These are phyloP conservation scores for Kazachstania taianensis DNA, from an alignment of 805 yeast genomes.

Conservation along the genomic window DNA sequence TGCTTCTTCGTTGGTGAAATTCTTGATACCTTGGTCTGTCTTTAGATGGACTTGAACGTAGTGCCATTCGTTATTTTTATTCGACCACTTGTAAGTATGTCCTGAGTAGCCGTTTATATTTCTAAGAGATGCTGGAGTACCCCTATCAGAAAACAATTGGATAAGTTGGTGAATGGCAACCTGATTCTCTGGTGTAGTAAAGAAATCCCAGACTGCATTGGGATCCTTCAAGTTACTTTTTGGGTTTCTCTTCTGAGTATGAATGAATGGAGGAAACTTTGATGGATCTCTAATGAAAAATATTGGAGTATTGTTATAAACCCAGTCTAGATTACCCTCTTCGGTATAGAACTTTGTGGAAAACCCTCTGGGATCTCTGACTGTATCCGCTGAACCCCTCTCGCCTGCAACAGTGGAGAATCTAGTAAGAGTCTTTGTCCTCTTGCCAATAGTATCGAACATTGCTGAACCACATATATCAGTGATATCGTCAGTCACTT, in stretches of 20 bases:
- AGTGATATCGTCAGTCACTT: slow-evolving; percentile 45
- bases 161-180: slow-evolving; percentile 50
- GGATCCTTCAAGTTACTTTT: slow-evolving; percentile 42
- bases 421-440: slow-evolving; percentile 35
- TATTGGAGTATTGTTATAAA: slow-evolving; percentile 77
- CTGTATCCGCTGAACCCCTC: slow-evolving; percentile 69
- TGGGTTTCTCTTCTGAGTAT: slow-evolving; percentile 82
- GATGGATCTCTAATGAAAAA: slow-evolving; percentile 69
- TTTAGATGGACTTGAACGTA: slow-evolving; percentile 48
- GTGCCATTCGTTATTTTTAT: slow-evolving; percentile 38
- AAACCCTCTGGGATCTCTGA: slow-evolving; percentile 83
- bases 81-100: slow-evolving; percentile 51
- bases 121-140: slow-evolving; percentile 46
- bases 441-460: slow-evolving; percentile 35
- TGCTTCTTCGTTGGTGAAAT: slow-evolving; percentile 37
- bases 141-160: slow-evolving; percentile 50
- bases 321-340: slow-evolving; percentile 78
- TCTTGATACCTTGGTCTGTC: slow-evolving; percentile 42
- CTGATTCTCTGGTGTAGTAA: slow-evolving; percentile 35
- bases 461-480: slow-evolving; percentile 38
- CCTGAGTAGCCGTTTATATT: slow-evolving; percentile 57
- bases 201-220: slow-evolving; percentile 48
- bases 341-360: slow-evolving; percentile 73
- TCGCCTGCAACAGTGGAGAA: slow-evolving; percentile 85
- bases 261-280: slow-evolving; percentile 81